phyloP scores from a whole-genome alignment of 2,329 filamentous ascomycete species.

The Hymenoscyphus infarciens region DNA sequence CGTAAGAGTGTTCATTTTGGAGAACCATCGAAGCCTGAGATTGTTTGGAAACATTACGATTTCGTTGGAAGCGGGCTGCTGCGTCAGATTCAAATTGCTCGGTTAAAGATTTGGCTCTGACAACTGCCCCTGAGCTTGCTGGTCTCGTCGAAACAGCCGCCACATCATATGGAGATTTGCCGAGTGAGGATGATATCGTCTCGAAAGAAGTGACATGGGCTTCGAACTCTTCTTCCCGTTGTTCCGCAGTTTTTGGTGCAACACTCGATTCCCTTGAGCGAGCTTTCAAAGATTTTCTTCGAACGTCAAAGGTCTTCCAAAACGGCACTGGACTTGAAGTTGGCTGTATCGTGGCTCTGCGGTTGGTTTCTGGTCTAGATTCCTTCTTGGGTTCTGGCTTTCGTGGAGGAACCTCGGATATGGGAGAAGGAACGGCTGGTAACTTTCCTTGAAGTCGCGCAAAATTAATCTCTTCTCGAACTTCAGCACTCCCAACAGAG shows the following conservation, averaged over 20 bases:
- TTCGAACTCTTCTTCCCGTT: conserved; percentile 26
- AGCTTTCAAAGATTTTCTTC: conserved; percentile 11
- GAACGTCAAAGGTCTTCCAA: conserved; percentile 9
- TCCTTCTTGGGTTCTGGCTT: conserved; percentile 10
- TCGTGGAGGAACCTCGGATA: conserved; percentile 17
- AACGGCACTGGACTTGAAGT: conserved; percentile 8
- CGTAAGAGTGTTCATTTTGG: conserved; percentile 17
- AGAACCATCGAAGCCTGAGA: conserved; percentile 11
- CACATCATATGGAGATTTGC: conserved; percentile 28
- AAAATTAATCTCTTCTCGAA: conserved; percentile 26
- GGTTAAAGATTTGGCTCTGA: conserved; percentile 27
- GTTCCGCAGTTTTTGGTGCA: conserved; percentile 2
- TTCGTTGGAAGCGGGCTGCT: conserved; percentile 16
- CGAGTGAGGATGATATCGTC: conserved; percentile 24
- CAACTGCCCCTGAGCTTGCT: conserved; percentile 5
- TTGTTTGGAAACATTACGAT: conserved; percentile 12
- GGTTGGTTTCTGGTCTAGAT: conserved; percentile 15
- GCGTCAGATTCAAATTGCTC: conserved; percentile 25
- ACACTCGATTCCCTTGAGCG: conserved; percentile 10
- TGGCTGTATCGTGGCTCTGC: conserved; percentile 19
- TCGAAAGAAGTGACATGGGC: conserved; percentile 26
- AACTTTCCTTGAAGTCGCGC: conserved; percentile 24
- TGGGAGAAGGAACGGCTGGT: conserved; percentile 25
- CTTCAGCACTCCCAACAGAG: conserved; percentile 30
- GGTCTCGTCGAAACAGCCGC: conserved; percentile 20